Base-by-base conservation (phyloP, 169 alveolate species). In the Cryptosporidium felis region DNA sequence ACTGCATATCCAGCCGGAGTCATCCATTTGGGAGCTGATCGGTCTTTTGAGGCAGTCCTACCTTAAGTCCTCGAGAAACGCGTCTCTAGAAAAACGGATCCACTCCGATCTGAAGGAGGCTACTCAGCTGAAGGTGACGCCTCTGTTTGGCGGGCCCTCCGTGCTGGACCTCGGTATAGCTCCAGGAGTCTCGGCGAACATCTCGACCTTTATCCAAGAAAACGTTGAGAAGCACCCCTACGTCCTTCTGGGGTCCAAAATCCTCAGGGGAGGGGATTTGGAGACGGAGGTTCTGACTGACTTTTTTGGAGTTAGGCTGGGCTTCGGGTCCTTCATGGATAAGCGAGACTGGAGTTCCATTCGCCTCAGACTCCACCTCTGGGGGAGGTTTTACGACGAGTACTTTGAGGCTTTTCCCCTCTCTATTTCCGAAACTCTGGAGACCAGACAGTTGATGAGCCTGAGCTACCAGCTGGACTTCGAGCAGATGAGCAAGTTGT, bases 301-400 rank as follows among this genome's bases (percentile, higher is more conserved):
- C 36, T 74, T 74, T 42, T 74, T 74, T 74, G 85, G 85, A 0
- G 49, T 32, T 8, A 10, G 42, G 12, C 14, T 40, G 12, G 46
- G 41, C 14, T n/a, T 38, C 26, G 49, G 36, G 34, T 28, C 16
- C 5, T 10, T 28, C 16, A 65, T 65, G 81, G 49, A 44, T 4
- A 65, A 46, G 34, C 53, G 47, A 5, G 81, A 65, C 12, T 74
- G 85, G 85, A 65, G 56, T 16, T 9, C 85, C 4, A 34, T 74
- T 9, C 18, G 85, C 14, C 56, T 74, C 16, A 74, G 85, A 34
- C 42, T 74, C 32, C 85, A 74, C 40, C 42, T 74, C 12, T 74
- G 85, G 85, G 85, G 85, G 4, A 49, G 66, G 16, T 74, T 74
- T 32, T 74, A 74, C 42, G 85, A 74, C 38, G 85, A 74, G 1